Conservation (phyloP, 805 yeast genomes). For the Candida suzukii region DNA sequence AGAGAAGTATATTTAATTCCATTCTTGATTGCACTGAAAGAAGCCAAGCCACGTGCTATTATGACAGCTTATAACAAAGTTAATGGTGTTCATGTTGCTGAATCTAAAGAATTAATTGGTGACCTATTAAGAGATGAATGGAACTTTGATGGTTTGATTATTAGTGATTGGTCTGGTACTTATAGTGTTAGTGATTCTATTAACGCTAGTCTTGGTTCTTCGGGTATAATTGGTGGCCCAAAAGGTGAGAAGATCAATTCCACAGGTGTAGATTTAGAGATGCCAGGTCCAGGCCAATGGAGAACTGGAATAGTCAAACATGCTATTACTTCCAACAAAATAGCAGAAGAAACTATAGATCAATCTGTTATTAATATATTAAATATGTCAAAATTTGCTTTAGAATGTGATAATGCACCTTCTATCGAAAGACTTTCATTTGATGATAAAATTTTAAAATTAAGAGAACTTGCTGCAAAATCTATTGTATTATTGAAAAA, state of each 20-base stretch:
- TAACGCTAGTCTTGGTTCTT: slow-evolving; percentile 35
- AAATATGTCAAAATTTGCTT: no score
- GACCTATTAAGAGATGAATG: slow-evolving; percentile 33
- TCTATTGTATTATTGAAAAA: slow-evolving; percentile 52
- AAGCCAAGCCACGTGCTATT: slow-evolving; percentile 29
- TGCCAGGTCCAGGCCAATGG: no score
- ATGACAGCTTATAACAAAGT: slow-evolving; percentile 38
- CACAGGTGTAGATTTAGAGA: no score
- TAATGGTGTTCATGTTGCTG: slow-evolving; percentile 35
- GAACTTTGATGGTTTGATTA: slow-evolving; percentile 31
- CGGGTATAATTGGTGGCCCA: slow-evolving; percentile 32
- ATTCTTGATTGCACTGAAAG: slow-evolving; percentile 33
- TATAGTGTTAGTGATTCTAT: slow-evolving; percentile 28
- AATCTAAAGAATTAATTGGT: slow-evolving; percentile 26
- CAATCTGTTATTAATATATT: slow-evolving; percentile 34
- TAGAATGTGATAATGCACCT: no score
- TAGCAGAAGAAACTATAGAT: slow-evolving; percentile 33
- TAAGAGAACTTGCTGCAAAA: slow-evolving; percentile 41
- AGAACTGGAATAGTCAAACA: slow-evolving; percentile 41
- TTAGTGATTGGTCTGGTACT: slow-evolving; percentile 39
- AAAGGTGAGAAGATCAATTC: no score
- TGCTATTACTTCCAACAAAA: slow-evolving; percentile 31
- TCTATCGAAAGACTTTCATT: no score
- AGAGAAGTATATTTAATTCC: slow-evolving; percentile 38
- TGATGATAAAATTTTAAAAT: slow-evolving; percentile 34